Evolutionary conservation across 2,329 filamentous ascomycete species (phyloP), one percentile per base, ranked within the genome.

Genomic region (Nemania bipapillata): DNA sequence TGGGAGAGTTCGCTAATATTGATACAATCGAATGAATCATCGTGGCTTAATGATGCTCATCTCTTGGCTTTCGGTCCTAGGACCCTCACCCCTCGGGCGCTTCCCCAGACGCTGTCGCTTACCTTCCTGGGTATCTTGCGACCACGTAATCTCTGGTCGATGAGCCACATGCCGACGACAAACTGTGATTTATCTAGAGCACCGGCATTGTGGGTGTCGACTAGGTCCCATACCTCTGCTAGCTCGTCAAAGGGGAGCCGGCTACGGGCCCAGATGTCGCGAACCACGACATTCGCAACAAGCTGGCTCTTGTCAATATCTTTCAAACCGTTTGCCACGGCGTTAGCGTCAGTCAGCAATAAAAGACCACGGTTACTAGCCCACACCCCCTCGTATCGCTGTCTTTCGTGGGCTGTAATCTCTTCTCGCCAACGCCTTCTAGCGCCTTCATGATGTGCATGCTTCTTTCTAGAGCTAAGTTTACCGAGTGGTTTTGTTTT

Each of bases 301-400:
- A 86, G 83, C 15, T 88, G 84, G 1, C 80, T 79, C 3, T 78
- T 71, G 7, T 80, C 77, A 26, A 72, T 70, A 50, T 50, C 61
- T 54, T 11, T 66, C 45, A 28, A 37, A 28, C 69, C 68, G 26
- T 68, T 65, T 37, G 59, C 40, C 22, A n/a, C 32, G 22, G 52
- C 35, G 8, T 55, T 56, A 12, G 28, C 28, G 28, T 47, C 49
- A 22, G 68, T 63, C 1, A 86, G 77, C 8, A 87, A n/a, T n/a
- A n/a, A 80, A 0, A 89, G 66, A 0, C 92, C 92, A 56, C 89
- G 88, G 74, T 96, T 96, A 49, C 91, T 92, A 1, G 92, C 92
- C 92, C 92, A 96, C 1, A 96, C 87, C 2, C 91, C 92, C 78
- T 95, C 92, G 78, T 96, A 96, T 1, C 92, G 86, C 75, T 91